Evolutionary conservation across 352 stramenopile species (phyloP), one percentile per base, ranked within the genome.

Genomic region (Phytophthora quininea): DNA sequence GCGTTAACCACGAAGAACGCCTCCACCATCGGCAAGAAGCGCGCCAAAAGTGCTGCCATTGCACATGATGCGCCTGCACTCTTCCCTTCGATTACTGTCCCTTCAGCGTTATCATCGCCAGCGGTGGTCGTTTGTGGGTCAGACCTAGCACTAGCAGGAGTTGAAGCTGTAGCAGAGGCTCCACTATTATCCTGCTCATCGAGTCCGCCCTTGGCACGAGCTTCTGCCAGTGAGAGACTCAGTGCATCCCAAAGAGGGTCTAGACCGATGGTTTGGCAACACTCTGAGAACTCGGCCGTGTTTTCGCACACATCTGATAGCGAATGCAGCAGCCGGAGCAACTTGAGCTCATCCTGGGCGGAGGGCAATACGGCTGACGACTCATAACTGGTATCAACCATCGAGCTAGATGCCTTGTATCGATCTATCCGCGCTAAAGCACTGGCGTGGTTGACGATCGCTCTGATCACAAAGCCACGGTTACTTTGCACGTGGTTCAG

Each of bases 1-100:
- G 95, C 92, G 78, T 98, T 99, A 3, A 99, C 96, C 31, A 99
- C 96, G 71, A 99, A 99, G 74, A 99, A 99, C 14, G 95, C 93
- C 72, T 99, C 97, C 58, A 99, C 97, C 58, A 98, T 96, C 3
- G 97, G 97, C 58, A 99, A 84, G 73, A 99, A 99, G 30, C 97
- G 87, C 5, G 93, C 97, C n/a, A 99, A 81, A 33, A 99, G 76
- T 29, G 96, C 96, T 31, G 96, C 91, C 90, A 97, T 97, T 3
- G 89, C 87, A 56, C 82, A 94, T 12, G 91, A 97, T 33, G 89
- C 89, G 45, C 90, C 85, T 56, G 87, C 88, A 67, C 89, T 95
- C 71, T 94, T 95, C 31, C 88, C 88, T 83, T 95, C 84, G 67
- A 96, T 95, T 45, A 96, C 83, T 58, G 83, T 96, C 9, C 74